Evolutionary conservation across 257 asterid species (phyloP).

Genomic region (Solanum clarkiae): DNA sequence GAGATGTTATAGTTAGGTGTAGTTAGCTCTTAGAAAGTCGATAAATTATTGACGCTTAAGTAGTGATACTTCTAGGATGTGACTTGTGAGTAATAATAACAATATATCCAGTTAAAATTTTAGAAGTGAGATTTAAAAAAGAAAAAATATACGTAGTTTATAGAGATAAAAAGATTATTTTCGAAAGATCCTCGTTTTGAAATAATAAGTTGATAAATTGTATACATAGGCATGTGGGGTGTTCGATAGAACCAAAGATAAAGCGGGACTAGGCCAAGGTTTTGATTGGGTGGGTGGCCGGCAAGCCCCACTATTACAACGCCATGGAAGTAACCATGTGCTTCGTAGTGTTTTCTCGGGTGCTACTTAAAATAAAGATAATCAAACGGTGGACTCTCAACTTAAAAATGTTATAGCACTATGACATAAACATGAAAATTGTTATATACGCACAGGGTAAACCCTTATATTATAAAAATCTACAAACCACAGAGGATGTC

Average conservation of each 20-base stretch:
- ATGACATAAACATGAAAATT: background rate
- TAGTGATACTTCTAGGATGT: background rate
- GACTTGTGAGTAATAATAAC: no score
- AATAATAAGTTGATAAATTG: background rate
- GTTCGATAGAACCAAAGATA: background rate
- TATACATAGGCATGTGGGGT: background rate
- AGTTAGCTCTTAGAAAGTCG: background rate
- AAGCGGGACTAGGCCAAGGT: background rate
- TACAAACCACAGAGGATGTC: no score
- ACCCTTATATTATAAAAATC: no score
- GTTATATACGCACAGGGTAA: no score
- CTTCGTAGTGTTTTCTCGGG: no score
- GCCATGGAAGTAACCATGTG: no score
- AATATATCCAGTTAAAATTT: no score
- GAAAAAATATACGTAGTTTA: no score
- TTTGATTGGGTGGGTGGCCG: background rate
- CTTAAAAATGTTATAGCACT: background rate
- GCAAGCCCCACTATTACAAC: background rate
- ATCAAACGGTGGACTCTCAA: background rate
- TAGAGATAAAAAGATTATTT: no score
- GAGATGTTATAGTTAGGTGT: background rate
- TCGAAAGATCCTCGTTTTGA: rapidly evolving
- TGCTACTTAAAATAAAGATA: background rate
- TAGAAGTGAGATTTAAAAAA: no score
- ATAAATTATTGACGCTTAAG: background rate